Evolutionary conservation across 2,329 filamentous ascomycete species (phyloP), one percentile per base, ranked within the genome.

Genomic region (Aspergillus amoenus): DNA sequence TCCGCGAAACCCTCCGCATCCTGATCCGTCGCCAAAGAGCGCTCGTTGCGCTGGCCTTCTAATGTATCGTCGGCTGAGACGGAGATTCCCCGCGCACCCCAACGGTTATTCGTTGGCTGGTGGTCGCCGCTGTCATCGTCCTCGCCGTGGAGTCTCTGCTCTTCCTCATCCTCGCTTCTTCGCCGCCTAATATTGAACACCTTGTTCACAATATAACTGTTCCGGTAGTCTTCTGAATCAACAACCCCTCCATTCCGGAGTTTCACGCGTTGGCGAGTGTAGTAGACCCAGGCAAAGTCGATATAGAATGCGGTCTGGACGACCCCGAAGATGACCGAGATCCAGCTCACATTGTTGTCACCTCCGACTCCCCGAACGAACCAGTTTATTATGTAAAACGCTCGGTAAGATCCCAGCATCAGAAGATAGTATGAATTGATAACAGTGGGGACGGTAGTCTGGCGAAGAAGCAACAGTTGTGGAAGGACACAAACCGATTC

Each of bases 261-360:
- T 86, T 97, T 97, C 69, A 97, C 92, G 56, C 93, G 86, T 78
- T 97, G 93, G 62, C 93, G 85, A 11, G 89, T 90, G 79, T 90
- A 97, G 80, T 97, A 97, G 1, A 97, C 92, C 92, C 93, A 97
- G 37, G 91, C 92, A 71, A 97, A 97, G 76, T 97, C 93, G 65
- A 93, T 73, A 74, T 97, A 97, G 43, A 97, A 84, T 1, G 89
- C 87, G 0, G 92, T 97, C 78, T 97, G 93, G 24, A 97, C 80
- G 58, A 95, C 78, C 55, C 93, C 93, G 68, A 96, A 97, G 60
- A 95, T 84, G 70, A 94, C 85, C 7, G 90, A 88, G 9, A 93
- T 84, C 3, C 85, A 81, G 66, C 93, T 88, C 59, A 87, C 86
- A 61, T 81, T 78, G 42, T 78, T 73, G 65, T 85, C 83, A 30